Conservation (phyloP, 164 flowering plant species). For the Vitis vinifera region ASM3070453v1 NC_081818.1:26234501-26235000, state of each 20-base stretch:
- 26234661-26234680: constrained; percentile 91
- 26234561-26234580: constrained; percentile 75
- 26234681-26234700: constrained; percentile 81
- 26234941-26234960: constrained; percentile 8
- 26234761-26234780: too few relatives aligned
- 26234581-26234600: constrained; percentile 84
- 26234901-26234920: constrained; percentile 35
- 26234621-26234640: constrained; percentile 87
- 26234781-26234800: too few relatives aligned
- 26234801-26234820: background rate
- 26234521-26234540: background rate
- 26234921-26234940: constrained; percentile 11
- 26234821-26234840: background rate
- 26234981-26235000: constrained; percentile 9
- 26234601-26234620: constrained; percentile 74
- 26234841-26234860: constrained; percentile 22
- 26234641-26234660: constrained; percentile 85
- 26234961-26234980: constrained; percentile 12
- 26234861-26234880: constrained; percentile 50
- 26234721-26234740: background rate
- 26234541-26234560: constrained; percentile 44
- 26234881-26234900: constrained; percentile 48
- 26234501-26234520: background rate
- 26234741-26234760: background rate
- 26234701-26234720: constrained; percentile 23